Evolutionary conservation across 2,329 filamentous ascomycete genomes (phyloP), one percentile per base, ranked within the genome.

Genomic region (Talaromyces rugulosus): DNA sequence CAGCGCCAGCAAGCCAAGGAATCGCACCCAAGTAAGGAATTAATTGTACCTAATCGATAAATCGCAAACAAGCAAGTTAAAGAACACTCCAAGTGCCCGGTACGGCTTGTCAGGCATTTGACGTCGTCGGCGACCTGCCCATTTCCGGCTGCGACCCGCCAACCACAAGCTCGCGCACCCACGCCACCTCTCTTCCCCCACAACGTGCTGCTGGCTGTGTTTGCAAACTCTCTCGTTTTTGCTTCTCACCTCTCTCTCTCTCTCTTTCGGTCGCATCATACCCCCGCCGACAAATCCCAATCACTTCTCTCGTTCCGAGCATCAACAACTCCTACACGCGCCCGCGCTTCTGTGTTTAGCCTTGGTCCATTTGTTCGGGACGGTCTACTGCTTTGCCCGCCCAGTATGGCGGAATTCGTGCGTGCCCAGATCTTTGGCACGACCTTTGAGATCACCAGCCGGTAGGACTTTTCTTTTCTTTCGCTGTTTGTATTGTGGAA

Each of bases 401-500:
- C 62, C 86, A 88, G 75, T 77, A 98, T 99, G 95, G 95, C 95
- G 78, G 95, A 99, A 85, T 99, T 99, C 80, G 92, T 99, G 75
- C 91, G 95, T 81, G 93, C 94, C 76, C 94, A 98, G 85, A 98
- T 99, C 79, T 99, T 99, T 76, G 95, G 95, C 77, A 99, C 95
- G 66, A 98, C 95, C 71, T 99, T 99, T 77, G 95, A 99, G 87
- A 98, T 98, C 81, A 99, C 95, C 71, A 97, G 93, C 80, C 90
- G 95, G 92, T 97, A 87, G 66, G 73, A 55, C 53, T 31, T n/a
- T 23, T 42, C 34, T 11, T 11, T 7, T 14, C 40, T 34, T n/a
- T 7, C 9, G 14, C 16, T 28, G 23, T 42, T 11, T 8, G 51
- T 18, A 40, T 18, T 12, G 2, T 31, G 23, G 30, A n/a, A 12